Evolutionary conservation across 352 stramenopile species (phyloP).

Genomic region (Globisporangium middletonii): DNA sequence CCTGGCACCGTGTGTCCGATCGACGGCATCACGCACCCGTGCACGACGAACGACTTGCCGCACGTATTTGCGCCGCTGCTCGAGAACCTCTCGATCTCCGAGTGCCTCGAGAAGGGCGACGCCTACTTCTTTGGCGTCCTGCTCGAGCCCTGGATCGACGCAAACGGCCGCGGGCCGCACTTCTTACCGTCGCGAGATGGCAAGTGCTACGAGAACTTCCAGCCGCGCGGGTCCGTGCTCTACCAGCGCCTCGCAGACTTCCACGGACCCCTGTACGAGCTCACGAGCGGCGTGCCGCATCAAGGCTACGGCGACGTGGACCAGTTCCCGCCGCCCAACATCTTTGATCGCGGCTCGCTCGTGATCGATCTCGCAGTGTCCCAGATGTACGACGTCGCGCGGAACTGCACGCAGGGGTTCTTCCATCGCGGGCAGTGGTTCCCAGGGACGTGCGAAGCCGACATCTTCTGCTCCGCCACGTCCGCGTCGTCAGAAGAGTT

Average conservation of each 20-base stretch:
- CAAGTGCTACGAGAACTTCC: constrained; percentile 93
- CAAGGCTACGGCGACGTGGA: constrained; percentile 90
- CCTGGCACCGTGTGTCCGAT: constrained; percentile 91
- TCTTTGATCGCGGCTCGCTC: constrained; percentile 84
- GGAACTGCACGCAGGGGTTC: constrained; percentile 94
- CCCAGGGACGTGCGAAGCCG: constrained; percentile 94
- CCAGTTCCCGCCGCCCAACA: constrained; percentile 69
- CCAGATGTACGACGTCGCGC: constrained; percentile 77
- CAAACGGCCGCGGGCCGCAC: constrained; percentile 86
- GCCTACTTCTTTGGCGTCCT: constrained; percentile 94
- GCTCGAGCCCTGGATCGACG: constrained; percentile 94
- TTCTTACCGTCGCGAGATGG: constrained; percentile 78
- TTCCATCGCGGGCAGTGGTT: constrained; percentile 90
- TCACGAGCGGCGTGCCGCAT: constrained; percentile 85
- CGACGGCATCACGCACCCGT: constrained; percentile 94
- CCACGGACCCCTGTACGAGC: constrained; percentile 92
- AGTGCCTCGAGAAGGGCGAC: constrained; percentile 83
- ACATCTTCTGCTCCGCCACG: constrained; percentile 85
- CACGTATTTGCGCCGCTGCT: constrained; percentile 80
- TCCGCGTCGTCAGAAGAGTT: constrained; percentile 13
- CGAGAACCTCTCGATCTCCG: constrained; percentile 78
- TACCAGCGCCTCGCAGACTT: constrained; percentile 94
- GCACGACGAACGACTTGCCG: constrained; percentile 90
- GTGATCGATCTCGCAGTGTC: constrained; percentile 84
- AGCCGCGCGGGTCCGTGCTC: constrained; percentile 81